phyloP scores from a whole-genome alignment of 805 yeast species.

The Hanseniaspora occidentalis region DNA sequence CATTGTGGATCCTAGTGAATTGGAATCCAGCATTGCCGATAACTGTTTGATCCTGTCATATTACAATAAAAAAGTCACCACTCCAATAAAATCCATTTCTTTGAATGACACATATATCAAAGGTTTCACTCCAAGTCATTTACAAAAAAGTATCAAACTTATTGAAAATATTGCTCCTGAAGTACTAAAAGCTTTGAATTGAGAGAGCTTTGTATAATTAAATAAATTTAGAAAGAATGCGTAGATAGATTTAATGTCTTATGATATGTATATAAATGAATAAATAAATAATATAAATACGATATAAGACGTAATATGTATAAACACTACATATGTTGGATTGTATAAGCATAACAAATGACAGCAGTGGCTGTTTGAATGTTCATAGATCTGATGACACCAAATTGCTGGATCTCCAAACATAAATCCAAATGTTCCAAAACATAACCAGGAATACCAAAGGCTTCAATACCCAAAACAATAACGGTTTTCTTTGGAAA shows the following conservation, averaged over 20 bases:
- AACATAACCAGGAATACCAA: conserved; percentile 82
- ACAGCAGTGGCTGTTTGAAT: conserved; percentile 96
- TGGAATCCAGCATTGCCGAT: conserved; percentile 81
- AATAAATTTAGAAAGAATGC: too few species aligned
- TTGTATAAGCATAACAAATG: conserved; percentile 78
- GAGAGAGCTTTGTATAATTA: too few species aligned
- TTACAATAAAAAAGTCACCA: conserved; percentile 44
- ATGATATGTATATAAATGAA: too few species aligned
- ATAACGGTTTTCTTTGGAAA: conserved; percentile 76
- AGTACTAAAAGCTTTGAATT: conserved; percentile 52
- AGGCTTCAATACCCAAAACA: conserved; percentile 74
- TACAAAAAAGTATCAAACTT: conserved; percentile 43
- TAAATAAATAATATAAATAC: too few species aligned
- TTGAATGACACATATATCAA: conserved; percentile 38
- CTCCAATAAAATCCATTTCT: conserved; percentile 64
- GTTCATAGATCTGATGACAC: conserved; percentile 89
- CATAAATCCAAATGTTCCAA: conserved; percentile 75
- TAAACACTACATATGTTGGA: conserved; percentile 20
- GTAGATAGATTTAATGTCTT: too few species aligned
- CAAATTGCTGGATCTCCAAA: conserved; percentile 83
- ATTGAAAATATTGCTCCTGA: conserved; percentile 48
- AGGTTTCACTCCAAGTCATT: conserved; percentile 37
- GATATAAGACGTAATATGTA: neutral
- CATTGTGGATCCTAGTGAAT: conserved; percentile 75
- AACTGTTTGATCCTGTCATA: conserved; percentile 70